Evolutionary conservation across 495 filamentous ascomycete genomes (phyloP), one percentile per base, ranked within the genome.

Genomic region (Penicillium cosmopolitanum): DNA sequence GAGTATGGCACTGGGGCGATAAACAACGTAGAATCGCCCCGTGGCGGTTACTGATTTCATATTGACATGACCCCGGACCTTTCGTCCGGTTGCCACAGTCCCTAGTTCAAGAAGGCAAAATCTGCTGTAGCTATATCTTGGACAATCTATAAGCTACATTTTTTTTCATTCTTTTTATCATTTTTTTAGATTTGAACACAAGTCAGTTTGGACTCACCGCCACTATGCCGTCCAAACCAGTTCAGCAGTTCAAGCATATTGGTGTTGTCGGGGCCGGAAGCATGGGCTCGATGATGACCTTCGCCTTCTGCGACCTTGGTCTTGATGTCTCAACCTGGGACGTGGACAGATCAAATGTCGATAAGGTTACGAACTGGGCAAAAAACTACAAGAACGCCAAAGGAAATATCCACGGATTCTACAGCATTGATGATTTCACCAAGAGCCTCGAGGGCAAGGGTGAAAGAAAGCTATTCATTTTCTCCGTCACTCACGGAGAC

Each of bases 401-500:
- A 35, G 74, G 72, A 5, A 71, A 70, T 18, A 69, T 80, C 18
- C 35, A 70, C 18, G 73, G 69, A 2, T 78, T 72, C 58, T 63
- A 73, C 33, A 58, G 73, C 5, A 71, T 77, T 46, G 63, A 77
- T 34, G 69, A 78, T 43, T 77, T 84, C 50, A 67, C 69, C 56
- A 64, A 70, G 21, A 76, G 68, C 33, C 66, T 81, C 1, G 75
- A 72, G 34, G 73, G 69, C 19, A 51, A 69, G n/a, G 68, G 62
- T 1, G 66, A 73, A 13, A 66, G 67, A 12, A 79, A 75, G 38
- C 52, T 87, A 3, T 85, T 91, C 63, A 73, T 91, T 56, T 90
- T 91, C 67, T 86, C 82, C 19, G 77, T 90, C 48, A 84, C 89
- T 0, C 88, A 91, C 57, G 88, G 89, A n/a, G 69, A 66, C n/a